Evolutionary conservation across 345 rosid species (phyloP), one percentile per base, ranked within the genome.

Genomic region (Camelina sativa): DNA sequence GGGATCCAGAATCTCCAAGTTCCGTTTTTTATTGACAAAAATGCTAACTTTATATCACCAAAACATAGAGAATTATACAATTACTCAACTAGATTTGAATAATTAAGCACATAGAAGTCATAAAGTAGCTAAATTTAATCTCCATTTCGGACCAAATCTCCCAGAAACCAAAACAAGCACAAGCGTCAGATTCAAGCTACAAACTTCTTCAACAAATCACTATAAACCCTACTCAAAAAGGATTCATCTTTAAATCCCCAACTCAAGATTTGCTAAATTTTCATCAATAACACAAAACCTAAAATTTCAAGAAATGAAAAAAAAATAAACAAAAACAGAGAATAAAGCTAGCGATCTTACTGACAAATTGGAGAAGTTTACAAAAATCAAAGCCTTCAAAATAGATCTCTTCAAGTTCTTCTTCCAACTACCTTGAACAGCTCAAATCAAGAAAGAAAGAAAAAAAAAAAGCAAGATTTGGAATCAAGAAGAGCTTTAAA

Each of bases 371-470:
- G 80, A 84, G 87, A 51, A 75, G 10, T 34, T 34, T 34, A 66
- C 72, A 72, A 80, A 84, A 84, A 34, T 1, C 62, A 79, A 83
- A 65, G 83, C 82, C 82, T 73, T 52, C 2, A 7, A 77, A 73
- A 80, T 80, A 85, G 97, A 89, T 88, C 88, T 85, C 73, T 83
- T 80, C 82, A 87, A 82, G 85, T 82, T 70, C 75, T 64, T 71
- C 83, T 62, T 52, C 50, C 52, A 28, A 51, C 30, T 40, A 85
- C 85, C 79, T 83, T 77, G 86, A 82, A 84, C 78, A 82, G 88
- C 86, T 83, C 91, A 64, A 68, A 68, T 68, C 79, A 19, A 16
- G 43, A 58, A 34, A 11, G 47, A 13, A 47, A 47, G 11, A 32
- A 54, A 13, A 41, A 53, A 74, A 16, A n/a, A 54, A 13, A 35